A percentile compares a stretch with the other conserved stretches of the same genome.
phyloP scores from a whole-genome alignment of 1,284 basidiomycete species.

The Dichomitus squalens region DNA sequence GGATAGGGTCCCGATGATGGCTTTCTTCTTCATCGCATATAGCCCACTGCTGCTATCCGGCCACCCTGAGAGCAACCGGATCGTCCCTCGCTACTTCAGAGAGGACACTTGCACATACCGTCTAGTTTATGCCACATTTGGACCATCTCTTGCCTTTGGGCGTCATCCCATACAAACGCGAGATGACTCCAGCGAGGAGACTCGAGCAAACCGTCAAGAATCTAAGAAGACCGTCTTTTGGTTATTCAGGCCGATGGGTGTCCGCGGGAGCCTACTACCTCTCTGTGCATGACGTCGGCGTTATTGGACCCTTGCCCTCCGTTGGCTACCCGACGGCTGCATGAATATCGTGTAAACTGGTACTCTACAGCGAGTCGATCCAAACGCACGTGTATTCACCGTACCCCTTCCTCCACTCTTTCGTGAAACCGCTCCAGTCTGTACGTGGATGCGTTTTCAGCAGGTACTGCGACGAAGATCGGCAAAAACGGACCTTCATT shows the following conservation, averaged over 20 bases:
- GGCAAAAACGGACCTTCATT: conserved; percentile 23
- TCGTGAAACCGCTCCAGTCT: conserved; percentile 53
- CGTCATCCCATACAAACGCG: conserved; percentile 43
- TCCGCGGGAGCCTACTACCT: conserved; percentile 39
- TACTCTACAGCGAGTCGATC: too few relatives aligned
- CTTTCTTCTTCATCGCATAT: conserved; percentile 49
- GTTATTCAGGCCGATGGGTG: neutral
- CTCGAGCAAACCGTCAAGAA: conserved; percentile 55
- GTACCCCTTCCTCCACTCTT: conserved; percentile 61
- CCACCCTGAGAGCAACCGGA: conserved; percentile 47
- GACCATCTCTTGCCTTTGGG: conserved; percentile 46
- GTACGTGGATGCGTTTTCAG: neutral
- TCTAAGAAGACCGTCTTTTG: conserved; percentile 34
- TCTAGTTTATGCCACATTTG: conserved; percentile 58
- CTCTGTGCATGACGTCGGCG: conserved; percentile 57
- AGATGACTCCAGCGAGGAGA: conserved; percentile 50
- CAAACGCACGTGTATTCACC: conserved; percentile 45
- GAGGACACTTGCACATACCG: conserved; percentile 35
- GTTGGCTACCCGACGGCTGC: conserved; percentile 39
- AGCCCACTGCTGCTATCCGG: conserved; percentile 54
- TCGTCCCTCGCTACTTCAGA: neutral
- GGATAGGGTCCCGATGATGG: conserved; percentile 56
- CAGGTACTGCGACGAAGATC: neutral
- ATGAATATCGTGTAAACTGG: neutral
- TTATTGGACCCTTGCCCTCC: conserved; percentile 51